Conservation (phyloP, 306 rosid species). For the Sicyos edulis region DNA sequence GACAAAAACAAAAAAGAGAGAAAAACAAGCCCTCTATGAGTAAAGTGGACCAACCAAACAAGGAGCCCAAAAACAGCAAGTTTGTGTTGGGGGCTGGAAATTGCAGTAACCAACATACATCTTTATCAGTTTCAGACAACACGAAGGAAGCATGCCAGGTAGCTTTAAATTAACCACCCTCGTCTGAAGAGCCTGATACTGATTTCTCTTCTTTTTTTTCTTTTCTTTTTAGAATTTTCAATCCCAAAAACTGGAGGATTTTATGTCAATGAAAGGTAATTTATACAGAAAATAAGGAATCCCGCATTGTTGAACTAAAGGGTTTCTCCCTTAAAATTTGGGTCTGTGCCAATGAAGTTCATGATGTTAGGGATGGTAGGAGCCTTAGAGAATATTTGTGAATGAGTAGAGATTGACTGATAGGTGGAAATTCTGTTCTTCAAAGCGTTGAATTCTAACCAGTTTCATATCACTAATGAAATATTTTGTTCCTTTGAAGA, state of each 20-base stretch:
- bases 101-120: no score
- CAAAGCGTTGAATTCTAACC: not conserved
- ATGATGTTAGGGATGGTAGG: not conserved
- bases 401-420: not conserved
- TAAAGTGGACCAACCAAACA: not conserved
- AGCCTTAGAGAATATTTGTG: not conserved
- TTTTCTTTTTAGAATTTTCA: not conserved
- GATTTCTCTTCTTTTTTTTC: not conserved
- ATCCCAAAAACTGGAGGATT: not conserved
- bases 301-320: not conserved
- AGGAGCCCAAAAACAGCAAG: not conserved
- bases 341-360: not conserved
- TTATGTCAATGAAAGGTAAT: not conserved
- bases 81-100: not conserved
- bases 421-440: not conserved
- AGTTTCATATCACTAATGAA: not conserved
- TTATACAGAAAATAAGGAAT: not conserved
- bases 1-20: not conserved
- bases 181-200: not conserved
- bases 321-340: not conserved
- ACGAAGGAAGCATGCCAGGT: no score
- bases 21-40: not conserved
- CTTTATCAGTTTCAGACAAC: no score
- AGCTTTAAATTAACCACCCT: not conserved
- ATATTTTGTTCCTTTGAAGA: not conserved